These are phyloP conservation scores for Kuraishia borneana DNA, from an alignment of 805 yeast species.

Conservation along the genomic window DNA sequence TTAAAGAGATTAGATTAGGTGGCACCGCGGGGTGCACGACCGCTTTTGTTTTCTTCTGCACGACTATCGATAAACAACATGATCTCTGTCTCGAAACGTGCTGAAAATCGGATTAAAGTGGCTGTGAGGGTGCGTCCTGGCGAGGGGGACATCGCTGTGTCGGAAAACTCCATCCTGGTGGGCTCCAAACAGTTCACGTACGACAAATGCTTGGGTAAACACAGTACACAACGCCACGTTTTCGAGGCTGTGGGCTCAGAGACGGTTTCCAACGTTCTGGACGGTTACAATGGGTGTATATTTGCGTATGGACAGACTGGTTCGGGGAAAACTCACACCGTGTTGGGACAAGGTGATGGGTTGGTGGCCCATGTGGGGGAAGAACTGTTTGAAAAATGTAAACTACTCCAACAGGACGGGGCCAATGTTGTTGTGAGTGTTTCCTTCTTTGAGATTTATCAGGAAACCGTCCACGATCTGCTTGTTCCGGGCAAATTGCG, in stretches of 20 bases:
- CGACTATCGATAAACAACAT: neutral
- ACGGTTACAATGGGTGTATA: conserved; percentile 35
- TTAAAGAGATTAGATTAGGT: neutral
- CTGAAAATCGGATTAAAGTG: conserved; percentile 23
- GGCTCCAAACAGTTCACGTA: conserved; percentile 28
- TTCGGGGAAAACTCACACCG: conserved; percentile 72
- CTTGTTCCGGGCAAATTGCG: conserved; percentile 26
- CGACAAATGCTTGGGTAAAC: conserved; percentile 35
- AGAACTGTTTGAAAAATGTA: conserved; percentile 34
- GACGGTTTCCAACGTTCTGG: conserved; percentile 48
- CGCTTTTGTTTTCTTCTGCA: neutral
- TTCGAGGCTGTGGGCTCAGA: conserved; percentile 48
- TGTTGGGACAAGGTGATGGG: conserved; percentile 59
- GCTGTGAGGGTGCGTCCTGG: conserved; percentile 43
- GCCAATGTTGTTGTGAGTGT: conserved; percentile 32
- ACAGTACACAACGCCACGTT: conserved; percentile 36
- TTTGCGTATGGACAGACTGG: conserved; percentile 72
- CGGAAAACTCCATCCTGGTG: conserved; percentile 9
- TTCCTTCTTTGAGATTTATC: conserved; percentile 67
- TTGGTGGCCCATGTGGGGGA: conserved; percentile 52
- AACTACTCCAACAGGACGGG: conserved; percentile 19
- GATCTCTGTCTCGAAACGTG: neutral
- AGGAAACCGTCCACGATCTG: conserved; percentile 65
- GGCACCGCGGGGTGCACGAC: neutral
- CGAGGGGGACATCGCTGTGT: conserved; percentile 10